Conservation (phyloP, 371 early-diverging fungal genomes). For the Blakeslea trispora region DNA sequence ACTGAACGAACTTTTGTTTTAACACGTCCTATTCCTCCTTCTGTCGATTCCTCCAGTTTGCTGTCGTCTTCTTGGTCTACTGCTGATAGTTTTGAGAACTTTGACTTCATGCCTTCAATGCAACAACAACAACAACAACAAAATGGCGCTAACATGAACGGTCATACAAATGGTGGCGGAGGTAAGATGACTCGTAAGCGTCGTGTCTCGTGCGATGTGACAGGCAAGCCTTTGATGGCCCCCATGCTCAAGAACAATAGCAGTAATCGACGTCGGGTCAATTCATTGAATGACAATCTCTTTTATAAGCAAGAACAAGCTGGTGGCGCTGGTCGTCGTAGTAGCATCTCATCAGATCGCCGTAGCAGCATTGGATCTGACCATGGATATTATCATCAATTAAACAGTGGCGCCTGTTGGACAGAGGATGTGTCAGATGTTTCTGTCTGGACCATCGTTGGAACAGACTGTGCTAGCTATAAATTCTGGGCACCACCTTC, state of each 20-base stretch:
- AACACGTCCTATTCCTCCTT: conserved; percentile 15
- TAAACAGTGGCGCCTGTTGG: conserved; percentile 61
- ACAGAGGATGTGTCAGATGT: conserved; percentile 86
- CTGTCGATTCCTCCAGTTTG: conserved; percentile 2
- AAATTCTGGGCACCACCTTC: conserved; percentile 63
- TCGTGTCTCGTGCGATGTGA: conserved; percentile 48
- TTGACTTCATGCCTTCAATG: neutral
- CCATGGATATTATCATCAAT: conserved; percentile 7
- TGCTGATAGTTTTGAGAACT: neutral
- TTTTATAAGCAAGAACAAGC: conserved; percentile 4
- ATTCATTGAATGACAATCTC: conserved; percentile 41
- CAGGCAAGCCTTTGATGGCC: conserved; percentile 26
- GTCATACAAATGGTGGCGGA: neutral
- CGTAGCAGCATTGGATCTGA: conserved; percentile 19
- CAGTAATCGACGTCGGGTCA: conserved; percentile 43
- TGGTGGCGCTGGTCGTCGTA: conserved; percentile 25
- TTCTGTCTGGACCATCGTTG: conserved; percentile 89
- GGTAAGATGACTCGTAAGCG: conserved; percentile 45
- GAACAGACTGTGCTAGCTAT: conserved; percentile 77
- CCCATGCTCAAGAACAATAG: conserved; percentile 23
- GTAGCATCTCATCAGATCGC: conserved; percentile 15
- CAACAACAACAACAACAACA: conserved; percentile 19
- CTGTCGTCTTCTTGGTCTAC: neutral
- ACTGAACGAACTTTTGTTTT: conserved; percentile 46
- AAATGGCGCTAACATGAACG: too few species aligned